phyloP scores from a whole-genome alignment of 2,329 filamentous ascomycete species.

The Diaporthe caulivora region DNA sequence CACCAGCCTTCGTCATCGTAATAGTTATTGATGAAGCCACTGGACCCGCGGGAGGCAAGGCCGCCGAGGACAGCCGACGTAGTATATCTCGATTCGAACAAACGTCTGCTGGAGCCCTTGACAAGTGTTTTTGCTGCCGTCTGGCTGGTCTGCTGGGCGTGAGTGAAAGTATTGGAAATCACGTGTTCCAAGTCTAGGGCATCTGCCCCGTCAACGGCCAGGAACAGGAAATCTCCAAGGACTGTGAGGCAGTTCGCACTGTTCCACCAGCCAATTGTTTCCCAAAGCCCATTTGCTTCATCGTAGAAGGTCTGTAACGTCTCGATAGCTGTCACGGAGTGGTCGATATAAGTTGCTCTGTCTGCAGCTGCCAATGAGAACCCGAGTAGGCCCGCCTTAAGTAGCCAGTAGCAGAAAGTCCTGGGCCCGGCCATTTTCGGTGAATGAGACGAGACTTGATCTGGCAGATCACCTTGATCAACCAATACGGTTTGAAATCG shows the following conservation, averaged over 20 bases:
- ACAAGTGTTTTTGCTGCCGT: conserved; percentile 53
- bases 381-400: neutral
- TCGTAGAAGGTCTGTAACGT: conserved; percentile 74
- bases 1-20: conserved; percentile 76
- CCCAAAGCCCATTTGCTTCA: conserved; percentile 70
- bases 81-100: conserved; percentile 55
- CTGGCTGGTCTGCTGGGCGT: conserved; percentile 57
- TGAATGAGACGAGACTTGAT: neutral
- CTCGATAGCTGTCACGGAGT: conserved; percentile 51
- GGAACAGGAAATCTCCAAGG: conserved; percentile 65
- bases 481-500: neutral
- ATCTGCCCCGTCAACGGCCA: conserved; percentile 51
- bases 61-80: conserved; percentile 42
- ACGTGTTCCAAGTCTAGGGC: conserved; percentile 54
- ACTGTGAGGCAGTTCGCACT: conserved; percentile 75
- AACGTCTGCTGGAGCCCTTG: conserved; percentile 46
- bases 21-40: conserved; percentile 65
- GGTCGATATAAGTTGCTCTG: conserved; percentile 48
- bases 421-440: neutral
- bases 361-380: conserved; percentile 32
- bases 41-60: conserved; percentile 50
- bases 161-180: conserved; percentile 59
- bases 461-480: neutral
- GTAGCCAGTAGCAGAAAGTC: conserved; percentile 15
- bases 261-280: conserved; percentile 80